Percentiles rank a stretch among this genome's conserved stretches.
These are phyloP conservation scores for Uronychia setigera DNA, from an alignment of 73 alveolate genomes.

Conservation along the genomic window DNA sequence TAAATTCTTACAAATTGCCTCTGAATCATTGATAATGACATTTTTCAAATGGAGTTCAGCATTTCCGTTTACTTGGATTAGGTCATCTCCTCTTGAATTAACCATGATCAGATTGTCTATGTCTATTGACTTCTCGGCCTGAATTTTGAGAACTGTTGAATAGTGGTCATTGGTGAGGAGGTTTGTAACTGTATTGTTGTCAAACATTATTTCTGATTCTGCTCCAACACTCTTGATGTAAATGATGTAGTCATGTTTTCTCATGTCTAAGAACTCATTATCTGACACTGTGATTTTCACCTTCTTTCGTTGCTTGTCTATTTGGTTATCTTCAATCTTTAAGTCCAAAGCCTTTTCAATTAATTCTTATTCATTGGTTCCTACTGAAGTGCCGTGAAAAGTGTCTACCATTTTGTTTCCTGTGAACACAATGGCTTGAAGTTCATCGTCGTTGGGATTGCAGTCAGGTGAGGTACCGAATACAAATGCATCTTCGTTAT, in stretches of 20 bases:
- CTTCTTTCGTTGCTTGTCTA: neutral
- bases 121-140: neutral
- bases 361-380: no score
- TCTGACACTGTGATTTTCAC: neutral
- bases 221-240: neutral
- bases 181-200: neutral
- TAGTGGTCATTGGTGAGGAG: neutral
- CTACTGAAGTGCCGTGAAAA: no score
- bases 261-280: neutral
- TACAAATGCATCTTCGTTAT: neutral
- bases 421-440: neutral
- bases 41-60: neutral
- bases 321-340: neutral
- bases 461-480: neutral
- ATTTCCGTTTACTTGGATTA: neutral
- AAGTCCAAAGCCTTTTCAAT: neutral
- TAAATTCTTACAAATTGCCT: neutral
- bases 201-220: neutral
- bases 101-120: neutral
- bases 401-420: neutral
- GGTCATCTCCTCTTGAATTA: neutral
- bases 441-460: neutral
- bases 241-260: neutral
- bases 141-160: neutral
- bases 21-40: neutral